Evolutionary conservation across 306 rosid genomes (phyloP), one percentile per base, ranked within the genome.

Genomic region (Begonia peltatifolia): DNA sequence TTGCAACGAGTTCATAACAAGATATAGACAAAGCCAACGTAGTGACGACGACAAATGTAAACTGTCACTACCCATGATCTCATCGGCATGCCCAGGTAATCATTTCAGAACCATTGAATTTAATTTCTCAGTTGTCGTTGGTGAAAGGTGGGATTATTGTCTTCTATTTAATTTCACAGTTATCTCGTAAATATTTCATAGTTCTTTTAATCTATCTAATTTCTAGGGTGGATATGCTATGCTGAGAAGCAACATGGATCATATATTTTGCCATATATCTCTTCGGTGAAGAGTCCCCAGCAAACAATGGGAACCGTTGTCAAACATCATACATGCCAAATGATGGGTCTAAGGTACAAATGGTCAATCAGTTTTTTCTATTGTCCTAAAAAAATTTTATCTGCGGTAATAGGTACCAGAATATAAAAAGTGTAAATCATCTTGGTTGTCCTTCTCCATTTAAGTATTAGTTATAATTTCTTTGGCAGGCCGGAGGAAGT

Each of bases 51-150:
- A 62, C 42, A 62, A 61, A 46, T 63, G 61, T 68, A 75, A 78
- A 48, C 63, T 77, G 20, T 55, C 74, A 36, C 53, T 90, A 42
- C 97, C 97, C 52, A 75, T 90, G 92, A 80, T 90, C 56, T 74
- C 97, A 10, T 90, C 97, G n/a, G 94, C 97, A 35, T 90, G 97
- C 76, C 97, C 97, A 76, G 97, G 95, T 90, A 10, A 30, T 30
- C 38, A 30, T 6, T 30, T 30, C 8, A 30, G 23, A 30, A 6
- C 38, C 38, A 30, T 30, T 30, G 38, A 30, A 30, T 30, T 7
- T 30, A 30, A 30, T 1, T 30, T 30, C 38, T 30, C 38, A 30
- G 6, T 25, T 25, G 35, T 6, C 35, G 35, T 25, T 2, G 35
- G 35, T 3, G 35, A 25, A 3, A 25, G 35, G 4, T 25, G 35